Base-by-base conservation (phyloP, 345 rosid genomes). In the Ailanthus altissimus region DNA sequence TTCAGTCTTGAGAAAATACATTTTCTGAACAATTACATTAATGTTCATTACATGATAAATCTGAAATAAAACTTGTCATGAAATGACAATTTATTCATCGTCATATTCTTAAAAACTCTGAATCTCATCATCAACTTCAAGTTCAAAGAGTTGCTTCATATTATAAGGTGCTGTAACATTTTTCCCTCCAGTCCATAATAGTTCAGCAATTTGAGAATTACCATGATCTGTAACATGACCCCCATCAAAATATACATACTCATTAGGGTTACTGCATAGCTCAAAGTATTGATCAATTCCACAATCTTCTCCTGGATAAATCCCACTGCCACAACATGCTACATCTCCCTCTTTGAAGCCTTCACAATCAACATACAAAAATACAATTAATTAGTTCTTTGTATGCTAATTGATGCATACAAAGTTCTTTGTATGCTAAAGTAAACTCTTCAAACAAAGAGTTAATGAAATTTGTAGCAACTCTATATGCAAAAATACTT, bases 271-370 rank as follows among this genome's bases (percentile, higher is more conserved):
- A 36, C 50, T 51, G 63, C 81, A 79, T 23, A 74, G 13, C 4
- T 74, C 64, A 49, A 18, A 25, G n/a, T n/a, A n/a, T 36, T n/a
- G n/a, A n/a, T 28, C 47, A 0, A 20, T 36, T 51, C 62, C 74
- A 6, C 74, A 70, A 1, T 2, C 8, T 21, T 5, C 42, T 63
- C 78, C 86, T 0, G 72, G 26, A 5, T 75, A 75, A 0, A 42
- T 42, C 8, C 86, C 84, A 3, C 23, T 66, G 7, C 86, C 86
- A n/a, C 82, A 84, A n/a, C 86, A 81, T n/a, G 84, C 86, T 0
- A 15, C 5, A n/a, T 71, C 63, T 15, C 21, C 74, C 5, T 51
- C 82, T 61, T 81, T 36, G 59, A 84, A 81, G 14, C 82, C 84
- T 81, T 51, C 10, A 50, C n/a, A 47, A 51, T 45, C 38, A 28